Base-by-base conservation (phyloP, 768 basidiomycete genomes). In the Suillus fuscotomentosus region DNA sequence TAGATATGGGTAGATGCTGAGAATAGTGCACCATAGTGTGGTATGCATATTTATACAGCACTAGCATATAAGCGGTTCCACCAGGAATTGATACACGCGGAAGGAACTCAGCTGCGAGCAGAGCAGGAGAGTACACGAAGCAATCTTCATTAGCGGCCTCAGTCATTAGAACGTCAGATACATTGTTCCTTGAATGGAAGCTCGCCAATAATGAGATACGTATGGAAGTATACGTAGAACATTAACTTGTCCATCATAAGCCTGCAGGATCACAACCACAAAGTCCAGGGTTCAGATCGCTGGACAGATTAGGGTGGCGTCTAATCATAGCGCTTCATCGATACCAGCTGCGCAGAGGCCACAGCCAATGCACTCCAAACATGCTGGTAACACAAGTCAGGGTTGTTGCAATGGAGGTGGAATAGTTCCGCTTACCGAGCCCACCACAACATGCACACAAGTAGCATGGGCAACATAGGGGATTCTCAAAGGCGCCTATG, bases 361-460 rank as follows among this genome's bases (percentile, higher is more conserved):
- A 65, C 88, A 90, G n/a, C 84, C 84, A 60, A 90, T 83, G 69
- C 88, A 90, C 67, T 90, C 88, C 63, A 90, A 73, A 64, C 88
- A 90, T 9, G 83, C 88, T 88, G 57, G 60, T 13, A 8, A 36
- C 5, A 51, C 15, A 27, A 54, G 22, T 10, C 5, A 57, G 39
- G 38, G 39, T 41, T 17, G 8, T 17, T 41, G 39, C 24, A 60
- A 48, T 47, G 42, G 45, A 9, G 34, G 42, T 55, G n/a, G 20
- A 31, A n/a, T 24, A 34, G 22, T 8, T 13, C 45, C 56, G 39
- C 78, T 67, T 69, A 87, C 87, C 85, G 20, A 89, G 79, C 45
- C 88, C 88, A 63, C 88, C 88, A 63, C 88, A 89, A 72, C 87
- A 89, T 5, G 88, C 88, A 66, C 88, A 90, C 9, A 89, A 78